These are phyloP conservation scores for Papiliotrema laurentii DNA, from an alignment of 1,284 basidiomycete genomes.

Conservation along the genomic window DNA sequence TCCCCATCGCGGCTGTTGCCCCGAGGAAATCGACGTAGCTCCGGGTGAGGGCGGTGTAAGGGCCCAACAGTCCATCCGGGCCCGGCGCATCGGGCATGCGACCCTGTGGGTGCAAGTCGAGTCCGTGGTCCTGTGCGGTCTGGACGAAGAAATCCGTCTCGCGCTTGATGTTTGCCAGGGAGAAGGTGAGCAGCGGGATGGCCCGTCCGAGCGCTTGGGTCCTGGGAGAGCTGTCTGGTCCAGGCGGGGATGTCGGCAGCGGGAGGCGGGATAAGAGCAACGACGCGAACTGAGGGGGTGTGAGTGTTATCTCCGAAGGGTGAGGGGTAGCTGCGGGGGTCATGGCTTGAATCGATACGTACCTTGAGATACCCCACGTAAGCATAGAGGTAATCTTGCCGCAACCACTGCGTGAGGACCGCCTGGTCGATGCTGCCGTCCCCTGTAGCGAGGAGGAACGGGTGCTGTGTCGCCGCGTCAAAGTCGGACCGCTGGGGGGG, in stretches of 20 bases:
- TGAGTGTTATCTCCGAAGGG: no score
- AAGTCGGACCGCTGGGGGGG: constrained; percentile 9
- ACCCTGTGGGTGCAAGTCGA: constrained; percentile 33
- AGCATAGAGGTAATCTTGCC: constrained; percentile 65
- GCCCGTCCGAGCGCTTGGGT: constrained; percentile 6
- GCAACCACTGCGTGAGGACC: constrained; percentile 58
- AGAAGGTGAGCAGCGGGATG: constrained; percentile 50
- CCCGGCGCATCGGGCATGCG: not conserved
- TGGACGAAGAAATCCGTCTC: constrained; percentile 1
- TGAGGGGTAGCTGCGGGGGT: no score
- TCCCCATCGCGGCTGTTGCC: constrained; percentile 51
- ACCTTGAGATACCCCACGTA: constrained; percentile 27
- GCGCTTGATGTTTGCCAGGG: constrained; percentile 52
- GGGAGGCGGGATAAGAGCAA: constrained; percentile 13
- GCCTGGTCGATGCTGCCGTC: constrained; percentile 51
- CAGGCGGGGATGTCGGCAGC: constrained; percentile 7
- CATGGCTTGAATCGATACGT: no score
- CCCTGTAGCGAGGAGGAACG: constrained; percentile 58
- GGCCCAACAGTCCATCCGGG: constrained; percentile 52
- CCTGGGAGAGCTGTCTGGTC: not conserved
- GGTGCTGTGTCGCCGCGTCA: constrained; percentile 54
- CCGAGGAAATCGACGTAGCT: constrained; percentile 69
- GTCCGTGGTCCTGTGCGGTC: constrained; percentile 39
- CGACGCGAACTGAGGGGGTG: constrained; percentile 10
- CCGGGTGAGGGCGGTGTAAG: constrained; percentile 58